A percentile compares a stretch with the other conserved stretches of the same genome.
These are phyloP conservation scores for Mucor saturninus DNA, from an alignment of 371 early-diverging fungal genomes.

Conservation along the genomic window DNA sequence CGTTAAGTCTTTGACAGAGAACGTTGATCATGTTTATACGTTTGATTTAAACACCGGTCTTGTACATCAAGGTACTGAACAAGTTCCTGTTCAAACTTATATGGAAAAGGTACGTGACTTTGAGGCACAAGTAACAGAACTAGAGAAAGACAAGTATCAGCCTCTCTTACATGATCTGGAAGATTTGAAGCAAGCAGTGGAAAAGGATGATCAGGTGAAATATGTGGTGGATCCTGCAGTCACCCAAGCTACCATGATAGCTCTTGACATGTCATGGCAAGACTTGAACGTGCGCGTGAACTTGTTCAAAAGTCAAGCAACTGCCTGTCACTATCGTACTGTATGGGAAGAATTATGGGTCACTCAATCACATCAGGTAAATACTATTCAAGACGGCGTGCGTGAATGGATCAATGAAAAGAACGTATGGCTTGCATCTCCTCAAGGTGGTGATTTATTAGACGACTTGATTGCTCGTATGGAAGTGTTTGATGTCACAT, in stretches of 20 bases:
- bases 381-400: slow-evolving; percentile 19
- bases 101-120: background rate
- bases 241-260: background rate
- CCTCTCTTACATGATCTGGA: background rate
- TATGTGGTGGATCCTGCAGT: background rate
- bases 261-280: background rate
- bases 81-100: background rate
- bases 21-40: background rate
- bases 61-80: background rate
- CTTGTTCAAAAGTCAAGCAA: background rate
- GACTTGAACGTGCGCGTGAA: background rate
- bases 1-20: background rate
- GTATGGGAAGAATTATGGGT: slow-evolving; percentile 24
- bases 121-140: background rate
- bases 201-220: background rate
- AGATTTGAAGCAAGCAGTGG: background rate
- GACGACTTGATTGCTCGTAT: background rate
- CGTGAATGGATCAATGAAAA: slow-evolving; percentile 35
- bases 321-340: slow-evolving; percentile 19
- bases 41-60: slow-evolving; percentile 8
- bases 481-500: background rate
- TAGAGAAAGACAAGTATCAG: background rate
- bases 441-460: slow-evolving; percentile 6
- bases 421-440: slow-evolving; percentile 23
- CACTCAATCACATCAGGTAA: background rate